Percentiles rank a stretch among this genome's conserved stretches.
These are phyloP conservation scores for Abelmoschus esculentus DNA, from an alignment of 345 rosid genomes.

Conservation along the genomic window DNA sequence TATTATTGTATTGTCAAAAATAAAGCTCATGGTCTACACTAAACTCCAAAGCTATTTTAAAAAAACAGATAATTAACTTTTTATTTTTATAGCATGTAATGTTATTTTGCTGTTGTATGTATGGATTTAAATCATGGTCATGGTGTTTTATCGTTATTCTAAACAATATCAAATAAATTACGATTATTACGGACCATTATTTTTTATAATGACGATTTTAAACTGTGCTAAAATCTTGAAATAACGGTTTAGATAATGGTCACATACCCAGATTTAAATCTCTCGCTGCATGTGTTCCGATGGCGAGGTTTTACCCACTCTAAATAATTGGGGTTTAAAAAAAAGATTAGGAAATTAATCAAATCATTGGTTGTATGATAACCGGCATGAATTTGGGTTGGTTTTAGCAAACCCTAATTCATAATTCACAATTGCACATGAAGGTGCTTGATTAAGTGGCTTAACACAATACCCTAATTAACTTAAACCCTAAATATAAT, in stretches of 20 bases:
- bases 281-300: background rate
- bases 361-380: constrained; percentile 9
- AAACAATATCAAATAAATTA: too few species aligned
- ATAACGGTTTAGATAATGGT: too few species aligned
- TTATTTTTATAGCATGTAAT: background rate
- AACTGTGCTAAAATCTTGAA: too few species aligned
- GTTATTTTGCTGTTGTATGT: background rate
- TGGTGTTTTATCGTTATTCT: too few species aligned
- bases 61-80: background rate
- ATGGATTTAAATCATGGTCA: too few species aligned
- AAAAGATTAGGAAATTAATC: background rate
- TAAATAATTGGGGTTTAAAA: constrained; percentile 14
- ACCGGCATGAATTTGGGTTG: constrained; percentile 26
- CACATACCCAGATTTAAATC: too few species aligned
- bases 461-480: background rate
- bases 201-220: too few species aligned
- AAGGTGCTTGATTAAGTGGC: too few species aligned
- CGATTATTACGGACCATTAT: too few species aligned
- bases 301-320: background rate
- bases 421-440: too few species aligned
- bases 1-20: background rate
- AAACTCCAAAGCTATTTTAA: background rate
- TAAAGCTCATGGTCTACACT: background rate
- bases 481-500: background rate
- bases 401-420: background rate